Percentiles rank a stretch among this genome's conserved stretches.
Conservation (phyloP, 129 eudicot species). For the Oenanthe sinensis region DNA sequence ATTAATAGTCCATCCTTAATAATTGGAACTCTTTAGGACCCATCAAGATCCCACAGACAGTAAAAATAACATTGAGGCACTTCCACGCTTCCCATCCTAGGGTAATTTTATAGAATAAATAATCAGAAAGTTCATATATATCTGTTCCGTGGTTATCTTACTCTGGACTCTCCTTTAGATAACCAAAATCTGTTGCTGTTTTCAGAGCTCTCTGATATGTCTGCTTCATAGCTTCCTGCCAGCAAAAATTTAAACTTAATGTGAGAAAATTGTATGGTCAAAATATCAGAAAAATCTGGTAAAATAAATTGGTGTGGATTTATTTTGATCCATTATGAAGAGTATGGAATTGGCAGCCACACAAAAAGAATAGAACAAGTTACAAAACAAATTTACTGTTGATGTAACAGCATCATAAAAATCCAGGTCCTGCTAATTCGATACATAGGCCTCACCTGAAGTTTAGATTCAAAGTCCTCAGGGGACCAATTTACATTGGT, state of each 20-base stretch:
- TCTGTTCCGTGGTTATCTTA: conserved; percentile 32
- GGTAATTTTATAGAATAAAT: neutral
- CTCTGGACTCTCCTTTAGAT: conserved; percentile 94
- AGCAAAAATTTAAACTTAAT: conserved; percentile 1
- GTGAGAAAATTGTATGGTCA: neutral
- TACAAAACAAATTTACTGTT: neutral
- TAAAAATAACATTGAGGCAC: neutral
- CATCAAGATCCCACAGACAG: neutral
- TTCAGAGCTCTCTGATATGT: conserved; percentile 84
- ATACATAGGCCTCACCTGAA: conserved; percentile 42
- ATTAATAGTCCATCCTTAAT: neutral
- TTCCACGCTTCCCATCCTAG: neutral
- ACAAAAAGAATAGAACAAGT: neutral
- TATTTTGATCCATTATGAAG: neutral
- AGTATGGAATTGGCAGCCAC: neutral
- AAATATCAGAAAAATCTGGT: neutral
- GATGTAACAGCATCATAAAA: neutral
- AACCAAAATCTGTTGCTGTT: conserved; percentile 90
- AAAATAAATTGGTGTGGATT: neutral
- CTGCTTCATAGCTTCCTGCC: conserved; percentile 97
- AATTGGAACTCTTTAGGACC: neutral
- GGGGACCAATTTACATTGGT: conserved; percentile 88
- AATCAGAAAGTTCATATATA: neutral
- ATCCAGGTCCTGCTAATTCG: neutral
- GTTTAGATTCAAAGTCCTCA: conserved; percentile 84